Base-by-base conservation (phyloP, 108 stramenopile genomes). In the Thalassiosira profunda region DNA sequence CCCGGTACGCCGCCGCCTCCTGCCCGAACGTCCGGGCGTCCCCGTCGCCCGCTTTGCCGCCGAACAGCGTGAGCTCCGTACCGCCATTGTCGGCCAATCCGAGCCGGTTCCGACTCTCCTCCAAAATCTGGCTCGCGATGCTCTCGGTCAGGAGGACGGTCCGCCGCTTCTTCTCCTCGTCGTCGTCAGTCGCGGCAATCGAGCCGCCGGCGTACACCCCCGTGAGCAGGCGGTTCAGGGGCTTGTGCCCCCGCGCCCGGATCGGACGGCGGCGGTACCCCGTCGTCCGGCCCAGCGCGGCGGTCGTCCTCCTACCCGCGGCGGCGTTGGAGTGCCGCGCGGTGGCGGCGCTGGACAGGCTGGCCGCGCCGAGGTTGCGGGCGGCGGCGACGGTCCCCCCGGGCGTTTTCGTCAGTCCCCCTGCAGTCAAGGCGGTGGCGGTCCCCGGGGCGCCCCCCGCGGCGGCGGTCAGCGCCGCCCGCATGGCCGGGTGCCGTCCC, bases 241-340 rank as follows among this genome's bases (percentile, higher is more conserved):
- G 64, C 30, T 40, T 65, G 64, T 38, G 30, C 11, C 2, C 15
- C 28, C 64, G 64, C 29, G 64, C 64, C 40, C 53, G 51, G 64
- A 52, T 52, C n/a, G 49, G 18, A 65, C 64, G 49, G 10, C 49
- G 64, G 33, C 33, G 46, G 34, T 52, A 65, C 17, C 8, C 44
- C 34, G 38, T 30, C 33, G 30, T 31, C 21, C 23, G 18, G 9
- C 29, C 29, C 20, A 18, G 31, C n/a, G 53, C 35, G 7, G 53
- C 53, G 26, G 53, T 12, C 53, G 53, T 35, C 35, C 53, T 30
- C n/a, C n/a, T n/a, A n/a, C n/a, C 20, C 53, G 55, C 29, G 31
- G 40, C 6, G 17, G 15, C 9, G 15, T 48, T 17, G 47, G 47
- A 0, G 26, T 28, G 12, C 26, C 43, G 23, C 10, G 29, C 23